phyloP scores from a whole-genome alignment of 148 eudicot genomes.

The Mesembryanthemum crystallinum region DNA sequence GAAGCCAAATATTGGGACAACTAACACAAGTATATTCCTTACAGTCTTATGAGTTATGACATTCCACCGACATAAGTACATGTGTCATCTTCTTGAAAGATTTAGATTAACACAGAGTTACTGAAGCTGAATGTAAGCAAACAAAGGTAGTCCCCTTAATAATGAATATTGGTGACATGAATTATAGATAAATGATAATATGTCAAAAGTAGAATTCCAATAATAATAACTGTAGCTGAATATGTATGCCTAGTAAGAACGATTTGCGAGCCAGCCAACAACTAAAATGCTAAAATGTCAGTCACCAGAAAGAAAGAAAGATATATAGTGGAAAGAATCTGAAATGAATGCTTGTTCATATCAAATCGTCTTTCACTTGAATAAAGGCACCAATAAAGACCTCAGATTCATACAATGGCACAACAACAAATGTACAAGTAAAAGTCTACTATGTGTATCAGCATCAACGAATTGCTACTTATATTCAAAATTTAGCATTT shows the following conservation, averaged over 20 bases:
- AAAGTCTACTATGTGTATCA: background rate
- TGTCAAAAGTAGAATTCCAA: too few species aligned
- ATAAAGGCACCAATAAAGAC: background rate
- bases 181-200: too few species aligned
- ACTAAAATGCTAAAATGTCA: background rate
- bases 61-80: background rate
- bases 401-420: background rate
- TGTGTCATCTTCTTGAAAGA: background rate
- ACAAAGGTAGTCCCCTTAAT: too few species aligned
- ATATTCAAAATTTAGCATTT: background rate
- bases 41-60: too few species aligned
- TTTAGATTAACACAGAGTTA: background rate
- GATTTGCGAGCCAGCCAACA: background rate
- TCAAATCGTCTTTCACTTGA: conserved; percentile 1
- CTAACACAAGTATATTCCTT: background rate
- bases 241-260: background rate
- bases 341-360: background rate
- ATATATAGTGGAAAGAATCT: background rate
- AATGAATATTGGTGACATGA: too few species aligned
- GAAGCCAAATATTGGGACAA: background rate
- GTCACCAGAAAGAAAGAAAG: background rate
- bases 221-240: background rate
- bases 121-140: background rate
- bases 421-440: background rate
- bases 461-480: background rate